Percentiles rank a stretch among this genome's conserved stretches.
Conservation (phyloP, 148 eudicot genomes). For the Beta vulgaris region DNA sequence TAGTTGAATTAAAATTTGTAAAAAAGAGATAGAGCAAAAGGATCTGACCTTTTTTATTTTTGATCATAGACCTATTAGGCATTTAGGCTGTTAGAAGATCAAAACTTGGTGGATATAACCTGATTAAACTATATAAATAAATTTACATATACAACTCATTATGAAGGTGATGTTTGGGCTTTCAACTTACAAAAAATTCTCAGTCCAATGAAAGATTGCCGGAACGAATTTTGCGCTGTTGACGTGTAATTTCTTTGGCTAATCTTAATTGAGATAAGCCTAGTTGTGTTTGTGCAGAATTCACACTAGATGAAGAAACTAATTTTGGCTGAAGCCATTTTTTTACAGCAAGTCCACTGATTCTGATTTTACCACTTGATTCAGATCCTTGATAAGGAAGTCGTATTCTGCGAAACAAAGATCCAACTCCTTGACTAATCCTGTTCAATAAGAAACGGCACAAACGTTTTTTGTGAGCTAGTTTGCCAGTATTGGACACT, state of each 20-base stretch:
- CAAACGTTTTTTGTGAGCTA: background rate
- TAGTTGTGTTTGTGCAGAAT: slow-evolving; percentile 32
- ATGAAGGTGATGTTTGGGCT: background rate
- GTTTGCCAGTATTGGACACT: no score
- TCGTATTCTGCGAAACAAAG: slow-evolving; percentile 72
- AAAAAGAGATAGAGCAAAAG: background rate
- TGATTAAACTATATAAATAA: slow-evolving; percentile 8
- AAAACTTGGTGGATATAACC: slow-evolving; percentile 20
- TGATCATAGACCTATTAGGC: background rate
- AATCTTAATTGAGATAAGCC: slow-evolving; percentile 51
- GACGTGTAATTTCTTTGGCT: slow-evolving; percentile 56
- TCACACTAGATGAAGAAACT: slow-evolving; percentile 36
- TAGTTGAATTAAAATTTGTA: background rate
- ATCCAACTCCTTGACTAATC: slow-evolving; percentile 75
- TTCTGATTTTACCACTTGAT: slow-evolving; percentile 80
- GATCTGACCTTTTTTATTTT: background rate
- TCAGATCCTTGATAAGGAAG: slow-evolving; percentile 74
- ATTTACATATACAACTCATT: slow-evolving; percentile 17
- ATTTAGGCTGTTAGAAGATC: slow-evolving; percentile 9
- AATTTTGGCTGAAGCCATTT: slow-evolving; percentile 82
- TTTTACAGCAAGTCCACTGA: slow-evolving; percentile 60
- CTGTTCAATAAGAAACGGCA: slow-evolving; percentile 42
- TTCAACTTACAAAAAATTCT: slow-evolving; percentile 25
- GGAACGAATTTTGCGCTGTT: slow-evolving; percentile 74
- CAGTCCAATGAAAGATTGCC: slow-evolving; percentile 61